These are phyloP conservation scores for Durusdinium trenchii DNA, from an alignment of 73 alveolate species.

Conservation along the genomic window DNA sequence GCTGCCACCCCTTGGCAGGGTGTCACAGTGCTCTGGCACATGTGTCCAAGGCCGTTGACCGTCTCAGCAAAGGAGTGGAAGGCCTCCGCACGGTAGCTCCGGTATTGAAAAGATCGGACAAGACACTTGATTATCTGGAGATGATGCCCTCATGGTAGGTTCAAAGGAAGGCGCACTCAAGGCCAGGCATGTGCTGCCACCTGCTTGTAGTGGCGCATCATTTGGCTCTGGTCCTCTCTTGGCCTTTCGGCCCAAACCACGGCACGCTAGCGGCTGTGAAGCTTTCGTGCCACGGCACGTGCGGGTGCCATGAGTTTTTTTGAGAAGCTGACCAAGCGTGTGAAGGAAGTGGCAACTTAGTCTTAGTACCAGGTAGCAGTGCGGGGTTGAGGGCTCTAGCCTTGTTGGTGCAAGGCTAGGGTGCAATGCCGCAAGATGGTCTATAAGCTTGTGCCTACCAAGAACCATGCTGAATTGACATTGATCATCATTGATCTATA, in stretches of 20 bases:
- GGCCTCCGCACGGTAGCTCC: no score
- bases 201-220: neutral
- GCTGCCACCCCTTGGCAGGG: no score
- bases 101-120: no score
- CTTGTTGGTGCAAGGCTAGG: neutral
- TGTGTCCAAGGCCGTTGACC: slow-evolving; percentile 51
- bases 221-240: neutral
- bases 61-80: slow-evolving; percentile 92
- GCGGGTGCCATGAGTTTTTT: slow-evolving; percentile 81
- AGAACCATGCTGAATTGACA: neutral
- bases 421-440: neutral
- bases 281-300: neutral
- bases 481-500: neutral
- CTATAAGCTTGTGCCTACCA: neutral
- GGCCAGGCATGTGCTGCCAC: neutral
- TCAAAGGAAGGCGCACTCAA: no score
- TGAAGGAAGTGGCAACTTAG: slow-evolving; percentile 5
- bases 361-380: neutral
- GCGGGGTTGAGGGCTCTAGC: neutral
- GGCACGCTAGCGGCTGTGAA: neutral
- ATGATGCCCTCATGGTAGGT: no score
- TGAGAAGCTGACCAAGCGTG: slow-evolving; percentile 82
- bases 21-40: no score
- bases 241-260: neutral
- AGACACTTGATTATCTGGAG: no score